A percentile compares a stretch with the other conserved stretches of the same genome.
Conservation (phyloP, 257 asterid genomes). For the Nicotiana tomentosiformis region DNA sequence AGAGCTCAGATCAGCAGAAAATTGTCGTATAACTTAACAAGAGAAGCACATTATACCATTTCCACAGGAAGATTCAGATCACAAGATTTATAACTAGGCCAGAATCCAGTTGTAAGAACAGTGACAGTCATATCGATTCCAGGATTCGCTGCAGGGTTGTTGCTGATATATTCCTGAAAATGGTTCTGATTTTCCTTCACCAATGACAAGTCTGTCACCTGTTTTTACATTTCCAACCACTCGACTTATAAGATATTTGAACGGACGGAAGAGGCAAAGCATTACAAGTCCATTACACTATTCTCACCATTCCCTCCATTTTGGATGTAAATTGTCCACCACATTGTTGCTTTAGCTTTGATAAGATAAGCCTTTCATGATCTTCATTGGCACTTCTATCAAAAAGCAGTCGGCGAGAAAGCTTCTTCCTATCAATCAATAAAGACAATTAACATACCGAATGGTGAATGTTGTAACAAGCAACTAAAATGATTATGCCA, state of each 20-base stretch:
- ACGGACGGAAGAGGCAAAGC: neutral
- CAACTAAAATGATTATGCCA: neutral
- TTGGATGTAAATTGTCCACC: conserved; percentile 58
- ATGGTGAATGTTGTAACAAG: neutral
- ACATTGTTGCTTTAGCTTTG: conserved; percentile 47
- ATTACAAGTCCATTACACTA: neutral
- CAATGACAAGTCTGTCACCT: conserved; percentile 51
- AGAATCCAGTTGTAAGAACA: conserved; percentile 51
- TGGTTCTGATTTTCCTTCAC: conserved; percentile 35
- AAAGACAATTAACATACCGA: neutral
- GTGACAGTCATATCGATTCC: conserved; percentile 43
- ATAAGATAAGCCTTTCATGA: conserved; percentile 38
- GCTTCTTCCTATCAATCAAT: conserved; percentile 38
- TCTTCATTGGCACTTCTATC: conserved; percentile 44
- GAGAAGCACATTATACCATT: conserved; percentile 29
- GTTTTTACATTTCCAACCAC: neutral
- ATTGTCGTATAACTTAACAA: neutral
- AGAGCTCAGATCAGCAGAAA: neutral
- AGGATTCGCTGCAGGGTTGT: conserved; percentile 22
- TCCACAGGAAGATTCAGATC: conserved; percentile 52
- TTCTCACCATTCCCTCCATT: conserved; percentile 62
- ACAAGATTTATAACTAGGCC: conserved; percentile 57
- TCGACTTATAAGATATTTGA: neutral
- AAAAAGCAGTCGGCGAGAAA: conserved; percentile 48
- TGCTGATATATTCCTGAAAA: conserved; percentile 35